phyloP scores from a whole-genome alignment of 352 stramenopile genomes.

The Thalassiosira pacifica region DNA sequence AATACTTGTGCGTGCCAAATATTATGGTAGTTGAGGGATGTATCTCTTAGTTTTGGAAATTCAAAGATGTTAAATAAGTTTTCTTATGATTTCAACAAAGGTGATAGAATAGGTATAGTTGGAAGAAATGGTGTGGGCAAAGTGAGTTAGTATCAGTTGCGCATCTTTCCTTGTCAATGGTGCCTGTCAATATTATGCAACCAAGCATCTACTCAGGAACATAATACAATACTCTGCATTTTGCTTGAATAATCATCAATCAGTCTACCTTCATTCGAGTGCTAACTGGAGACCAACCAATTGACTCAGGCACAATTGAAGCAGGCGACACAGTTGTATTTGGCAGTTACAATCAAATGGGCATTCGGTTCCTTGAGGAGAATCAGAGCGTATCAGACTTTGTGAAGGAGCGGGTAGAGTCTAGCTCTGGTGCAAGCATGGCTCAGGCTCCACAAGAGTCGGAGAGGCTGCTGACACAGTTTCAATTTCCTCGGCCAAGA shows the following conservation, averaged over 20 bases:
- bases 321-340: conserved; percentile 85
- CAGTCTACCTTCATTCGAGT: conserved; percentile 79
- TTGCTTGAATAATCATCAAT: conserved; percentile 30
- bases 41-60: conserved; percentile 61
- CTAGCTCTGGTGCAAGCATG: conserved; percentile 46
- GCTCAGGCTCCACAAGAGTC: conserved; percentile 75
- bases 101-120: conserved; percentile 79
- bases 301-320: conserved; percentile 77
- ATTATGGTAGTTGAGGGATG: conserved; percentile 51
- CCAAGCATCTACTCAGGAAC: no score
- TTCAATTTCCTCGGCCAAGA: conserved; percentile 80
- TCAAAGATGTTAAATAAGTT: conserved; percentile 71
- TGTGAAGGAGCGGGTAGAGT: conserved; percentile 79
- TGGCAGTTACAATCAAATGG: conserved; percentile 86
- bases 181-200: no score
- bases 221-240: no score
- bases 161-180: no score
- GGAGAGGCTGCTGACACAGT: conserved; percentile 80
- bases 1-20: not conserved
- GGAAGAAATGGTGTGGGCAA: conserved; percentile 77
- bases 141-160: conserved; percentile 24
- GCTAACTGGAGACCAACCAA: conserved; percentile 66
- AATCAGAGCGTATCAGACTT: conserved; percentile 82
- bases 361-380: conserved; percentile 76
- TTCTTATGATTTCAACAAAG: conserved; percentile 72